Conservation (phyloP, 305 asterid species). For the Euphrasia arctica region DNA sequence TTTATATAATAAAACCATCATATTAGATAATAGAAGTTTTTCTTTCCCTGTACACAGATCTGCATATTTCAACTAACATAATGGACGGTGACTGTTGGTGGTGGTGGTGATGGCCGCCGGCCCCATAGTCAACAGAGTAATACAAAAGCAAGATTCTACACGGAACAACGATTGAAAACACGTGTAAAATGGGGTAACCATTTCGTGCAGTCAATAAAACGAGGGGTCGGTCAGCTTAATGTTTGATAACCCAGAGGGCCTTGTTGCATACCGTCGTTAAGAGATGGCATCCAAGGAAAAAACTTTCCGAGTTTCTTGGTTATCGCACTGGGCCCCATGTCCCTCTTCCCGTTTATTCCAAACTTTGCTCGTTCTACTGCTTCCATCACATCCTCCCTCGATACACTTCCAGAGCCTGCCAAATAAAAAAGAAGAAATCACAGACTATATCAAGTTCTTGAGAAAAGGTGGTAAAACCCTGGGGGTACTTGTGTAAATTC, state of each 20-base stretch:
- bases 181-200: not conserved
- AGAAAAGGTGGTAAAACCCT: not conserved
- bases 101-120: not conserved
- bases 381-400: constrained; percentile 92
- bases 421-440: constrained; percentile 17
- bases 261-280: constrained; percentile 43
- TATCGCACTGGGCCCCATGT: constrained; percentile 37
- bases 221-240: constrained; percentile 45
- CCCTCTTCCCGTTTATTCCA: constrained; percentile 62
- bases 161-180: constrained; percentile 12
- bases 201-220: not conserved
- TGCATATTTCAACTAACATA: not conserved
- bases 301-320: constrained; percentile 71
- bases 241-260: constrained; percentile 82
- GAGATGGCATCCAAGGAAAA: constrained; percentile 92
- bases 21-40: not conserved
- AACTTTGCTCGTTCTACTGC: constrained; percentile 92
- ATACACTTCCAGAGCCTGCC: constrained; percentile 71
- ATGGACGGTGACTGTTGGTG: not conserved
- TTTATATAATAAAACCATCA: not conserved
- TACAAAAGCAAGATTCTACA: constrained; percentile 14
- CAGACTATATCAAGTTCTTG: not conserved
- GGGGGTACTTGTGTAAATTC: not conserved
- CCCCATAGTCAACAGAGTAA: not conserved
- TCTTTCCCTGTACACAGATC: no score